Evolutionary conservation across 768 basidiomycete species (phyloP).

Genomic region (Dentipellis sp.): DNA sequence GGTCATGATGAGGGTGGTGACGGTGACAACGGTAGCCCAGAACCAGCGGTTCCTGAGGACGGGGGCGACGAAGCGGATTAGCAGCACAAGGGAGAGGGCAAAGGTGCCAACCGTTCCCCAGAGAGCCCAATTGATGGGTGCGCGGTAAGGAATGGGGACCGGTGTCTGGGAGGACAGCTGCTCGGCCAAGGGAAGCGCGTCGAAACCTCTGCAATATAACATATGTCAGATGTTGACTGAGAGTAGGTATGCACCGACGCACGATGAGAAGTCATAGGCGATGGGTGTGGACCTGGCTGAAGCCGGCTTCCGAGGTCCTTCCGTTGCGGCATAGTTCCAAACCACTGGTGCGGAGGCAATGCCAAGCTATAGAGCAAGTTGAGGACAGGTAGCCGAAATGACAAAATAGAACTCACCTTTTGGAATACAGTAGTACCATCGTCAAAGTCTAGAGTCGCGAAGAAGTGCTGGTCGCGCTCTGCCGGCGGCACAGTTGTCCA

Average conservation of each 20-base stretch:
- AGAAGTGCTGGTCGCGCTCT: conserved; percentile 81
- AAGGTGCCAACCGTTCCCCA: conserved; percentile 38
- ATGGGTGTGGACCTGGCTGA: conserved; percentile 38
- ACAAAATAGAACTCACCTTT: conserved; percentile 38
- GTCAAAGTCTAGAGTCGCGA: conserved; percentile 86
- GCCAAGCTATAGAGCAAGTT: conserved; percentile 48
- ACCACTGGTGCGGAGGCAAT: conserved; percentile 81
- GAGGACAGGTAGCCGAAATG: neutral
- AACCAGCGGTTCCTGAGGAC: conserved; percentile 66
- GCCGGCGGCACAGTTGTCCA: conserved; percentile 57
- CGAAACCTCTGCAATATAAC: conserved; percentile 59
- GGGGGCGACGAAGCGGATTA: conserved; percentile 53
- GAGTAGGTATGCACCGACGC: conserved; percentile 15
- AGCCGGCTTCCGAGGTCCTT: conserved; percentile 59
- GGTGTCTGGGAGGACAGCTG: conserved; percentile 71
- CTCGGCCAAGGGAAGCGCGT: conserved; percentile 65
- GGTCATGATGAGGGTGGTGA: conserved; percentile 74
- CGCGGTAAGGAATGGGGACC: conserved; percentile 69
- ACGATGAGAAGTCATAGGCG: conserved; percentile 77
- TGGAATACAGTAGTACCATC: conserved; percentile 69
- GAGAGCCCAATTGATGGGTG: conserved; percentile 67
- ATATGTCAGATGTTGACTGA: neutral
- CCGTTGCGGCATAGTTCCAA: conserved; percentile 59
- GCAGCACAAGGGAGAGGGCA: conserved; percentile 36
- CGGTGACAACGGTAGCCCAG: conserved; percentile 57